Evolutionary conservation across 1,284 basidiomycete species (phyloP).

Genomic region (Cutaneotrichosporon sp.): DNA sequence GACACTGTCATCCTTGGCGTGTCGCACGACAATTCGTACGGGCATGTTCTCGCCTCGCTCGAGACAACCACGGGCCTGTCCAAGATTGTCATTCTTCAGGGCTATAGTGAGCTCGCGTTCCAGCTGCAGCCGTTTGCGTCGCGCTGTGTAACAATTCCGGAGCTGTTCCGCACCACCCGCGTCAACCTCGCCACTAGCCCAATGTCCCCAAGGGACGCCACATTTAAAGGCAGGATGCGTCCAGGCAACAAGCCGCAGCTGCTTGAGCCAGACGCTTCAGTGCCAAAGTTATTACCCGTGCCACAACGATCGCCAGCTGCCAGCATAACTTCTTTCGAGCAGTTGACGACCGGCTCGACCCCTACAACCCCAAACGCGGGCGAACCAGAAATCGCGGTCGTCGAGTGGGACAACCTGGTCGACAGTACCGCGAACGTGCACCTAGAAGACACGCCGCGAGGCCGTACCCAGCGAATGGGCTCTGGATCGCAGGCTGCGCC

Average conservation of each 20-base stretch:
- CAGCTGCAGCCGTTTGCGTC: conserved; percentile 55
- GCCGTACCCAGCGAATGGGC: background rate
- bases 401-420: conserved; percentile 12
- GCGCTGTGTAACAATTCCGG: conserved; percentile 57
- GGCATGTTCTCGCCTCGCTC: conserved; percentile 53
- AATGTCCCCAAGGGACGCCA: background rate
- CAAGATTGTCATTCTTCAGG: conserved; percentile 63
- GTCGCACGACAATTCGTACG: conserved; percentile 68
- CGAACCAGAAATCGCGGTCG: conserved; percentile 11
- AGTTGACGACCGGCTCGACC: background rate
- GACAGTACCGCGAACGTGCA: background rate
- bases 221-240: too few species aligned
- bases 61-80: conserved; percentile 38
- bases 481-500: too few species aligned
- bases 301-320: too few species aligned
- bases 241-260: too few species aligned
- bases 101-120: conserved; percentile 51
- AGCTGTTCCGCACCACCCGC: conserved; percentile 60
- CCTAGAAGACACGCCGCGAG: background rate
- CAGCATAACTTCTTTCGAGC: background rate
- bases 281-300: too few species aligned
- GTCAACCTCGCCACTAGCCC: conserved; percentile 19
- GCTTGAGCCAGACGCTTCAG: too few species aligned
- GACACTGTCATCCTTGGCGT: conserved; percentile 66
- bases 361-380: background rate